A percentile compares a stretch with the other conserved stretches of the same genome.
Conservation (phyloP, 1,284 basidiomycete species). For the Ustilago vetiveriae region DNA sequence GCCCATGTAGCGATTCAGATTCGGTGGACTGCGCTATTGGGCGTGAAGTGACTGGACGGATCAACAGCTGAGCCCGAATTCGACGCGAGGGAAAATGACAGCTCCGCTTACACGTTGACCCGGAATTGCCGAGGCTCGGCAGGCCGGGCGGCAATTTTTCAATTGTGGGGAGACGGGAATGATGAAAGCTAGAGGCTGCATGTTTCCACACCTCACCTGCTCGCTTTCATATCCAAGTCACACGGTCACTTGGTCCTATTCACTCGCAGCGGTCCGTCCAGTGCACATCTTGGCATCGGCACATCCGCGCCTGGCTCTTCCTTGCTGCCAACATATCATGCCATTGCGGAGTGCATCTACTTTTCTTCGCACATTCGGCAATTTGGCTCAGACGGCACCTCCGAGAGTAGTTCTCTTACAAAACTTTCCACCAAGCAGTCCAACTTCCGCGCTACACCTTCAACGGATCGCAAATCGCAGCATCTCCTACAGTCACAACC, state of each 20-base stretch:
- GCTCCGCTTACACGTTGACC: slow-evolving; percentile 14
- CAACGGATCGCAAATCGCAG: background rate
- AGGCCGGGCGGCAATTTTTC: background rate
- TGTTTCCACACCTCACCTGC: background rate
- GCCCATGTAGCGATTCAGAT: too few species aligned
- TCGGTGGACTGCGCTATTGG: too few species aligned
- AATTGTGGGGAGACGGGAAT: slow-evolving; percentile 2
- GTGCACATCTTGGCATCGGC: slow-evolving; percentile 9
- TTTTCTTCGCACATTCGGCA: slow-evolving; percentile 12
- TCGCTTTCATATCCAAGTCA: background rate
- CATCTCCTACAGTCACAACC: slow-evolving; percentile 15
- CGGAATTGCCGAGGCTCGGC: slow-evolving; percentile 30
- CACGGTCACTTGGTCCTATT: too few species aligned
- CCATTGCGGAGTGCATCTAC: slow-evolving; percentile 12
- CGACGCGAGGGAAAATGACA: too few species aligned
- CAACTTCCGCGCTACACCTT: slow-evolving; percentile 27
- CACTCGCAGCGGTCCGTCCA: background rate
- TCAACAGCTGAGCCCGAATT: too few species aligned
- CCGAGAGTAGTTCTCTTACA: slow-evolving; percentile 4
- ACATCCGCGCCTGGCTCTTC: slow-evolving; percentile 5
- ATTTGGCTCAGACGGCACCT: slow-evolving; percentile 1
- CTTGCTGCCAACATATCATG: slow-evolving; percentile 11
- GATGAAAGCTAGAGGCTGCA: background rate
- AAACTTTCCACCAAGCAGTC: background rate
- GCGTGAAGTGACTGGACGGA: too few species aligned